Percentiles rank a stretch among this genome's conserved stretches.
Conservation (phyloP, 164 flowering plant species). For the Stephania yunnanensis region DNA sequence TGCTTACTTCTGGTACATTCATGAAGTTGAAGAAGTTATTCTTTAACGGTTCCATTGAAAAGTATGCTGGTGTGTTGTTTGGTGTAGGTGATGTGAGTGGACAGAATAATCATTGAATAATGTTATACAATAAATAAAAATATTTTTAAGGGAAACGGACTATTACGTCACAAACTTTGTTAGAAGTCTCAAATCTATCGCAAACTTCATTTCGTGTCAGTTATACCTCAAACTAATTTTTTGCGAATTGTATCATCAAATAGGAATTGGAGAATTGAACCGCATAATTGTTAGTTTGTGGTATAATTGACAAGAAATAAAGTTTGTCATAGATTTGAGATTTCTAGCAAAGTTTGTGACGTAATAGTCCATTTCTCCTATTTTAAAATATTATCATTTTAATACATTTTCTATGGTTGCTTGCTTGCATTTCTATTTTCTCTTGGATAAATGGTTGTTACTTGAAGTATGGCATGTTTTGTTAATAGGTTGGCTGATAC, state of each 20-base stretch:
- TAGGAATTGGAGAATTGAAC: no score
- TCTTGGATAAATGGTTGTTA: background rate
- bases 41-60: constrained; percentile 46
- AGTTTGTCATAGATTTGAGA: no score
- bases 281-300: no score
- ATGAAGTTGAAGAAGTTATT: constrained; percentile 48
- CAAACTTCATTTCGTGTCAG: no score
- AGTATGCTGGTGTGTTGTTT: constrained; percentile 51
- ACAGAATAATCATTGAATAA: constrained; percentile 20
- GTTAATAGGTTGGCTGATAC: background rate
- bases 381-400: background rate
- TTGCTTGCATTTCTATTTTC: background rate
- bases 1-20: constrained; percentile 52
- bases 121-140: background rate
- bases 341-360: no score
- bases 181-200: no score
- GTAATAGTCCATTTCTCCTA: background rate
- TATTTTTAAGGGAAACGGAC: background rate
- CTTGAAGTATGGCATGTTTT: background rate
- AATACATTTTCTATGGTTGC: background rate
- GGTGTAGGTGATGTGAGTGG: constrained; percentile 46
- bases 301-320: no score
- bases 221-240: no score
- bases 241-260: no score
- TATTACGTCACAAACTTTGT: no score